Percentiles rank a stretch among this genome's conserved stretches.
These are phyloP conservation scores for Neonectria faginata DNA, from an alignment of 2,329 filamentous ascomycete species.

Conservation along the genomic window DNA sequence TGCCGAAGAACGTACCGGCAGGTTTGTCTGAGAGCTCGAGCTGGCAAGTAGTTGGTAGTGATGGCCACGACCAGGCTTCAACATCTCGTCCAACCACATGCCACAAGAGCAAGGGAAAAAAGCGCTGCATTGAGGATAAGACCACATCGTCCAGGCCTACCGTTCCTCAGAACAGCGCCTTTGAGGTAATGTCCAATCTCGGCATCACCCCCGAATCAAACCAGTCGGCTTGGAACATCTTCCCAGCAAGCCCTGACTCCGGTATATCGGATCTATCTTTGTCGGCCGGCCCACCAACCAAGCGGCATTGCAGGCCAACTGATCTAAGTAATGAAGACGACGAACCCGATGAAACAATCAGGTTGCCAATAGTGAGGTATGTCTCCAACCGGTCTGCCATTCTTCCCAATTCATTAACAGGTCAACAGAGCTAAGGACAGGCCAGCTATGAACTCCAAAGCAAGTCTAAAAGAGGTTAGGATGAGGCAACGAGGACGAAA, in stretches of 20 bases:
- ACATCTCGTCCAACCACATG: background rate
- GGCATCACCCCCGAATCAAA: background rate
- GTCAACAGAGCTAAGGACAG: background rate
- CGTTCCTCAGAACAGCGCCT: background rate
- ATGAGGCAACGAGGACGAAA: background rate
- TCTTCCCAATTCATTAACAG: background rate
- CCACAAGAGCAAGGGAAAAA: background rate
- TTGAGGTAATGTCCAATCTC: background rate
- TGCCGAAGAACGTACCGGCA: background rate
- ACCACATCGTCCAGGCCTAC: background rate
- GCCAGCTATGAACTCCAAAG: background rate
- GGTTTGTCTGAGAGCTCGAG: slow-evolving; percentile 9
- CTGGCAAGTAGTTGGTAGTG: slow-evolving; percentile 20
- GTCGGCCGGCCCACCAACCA: background rate
- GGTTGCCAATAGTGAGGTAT: background rate
- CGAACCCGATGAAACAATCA: background rate
- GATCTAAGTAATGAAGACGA: background rate
- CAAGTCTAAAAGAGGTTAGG: background rate
- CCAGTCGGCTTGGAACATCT: background rate
- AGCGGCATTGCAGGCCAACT: background rate
- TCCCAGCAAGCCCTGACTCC: slow-evolving; percentile 14
- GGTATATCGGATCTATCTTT: slow-evolving; percentile 26
- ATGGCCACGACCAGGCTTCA: background rate
- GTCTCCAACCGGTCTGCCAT: no score
- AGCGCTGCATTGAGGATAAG: background rate